A percentile compares a stretch with the other conserved stretches of the same genome.
These are phyloP conservation scores for Aegilops bicornis DNA, from an alignment of 176 grass and related monocot species.

Conservation along the genomic window DNA sequence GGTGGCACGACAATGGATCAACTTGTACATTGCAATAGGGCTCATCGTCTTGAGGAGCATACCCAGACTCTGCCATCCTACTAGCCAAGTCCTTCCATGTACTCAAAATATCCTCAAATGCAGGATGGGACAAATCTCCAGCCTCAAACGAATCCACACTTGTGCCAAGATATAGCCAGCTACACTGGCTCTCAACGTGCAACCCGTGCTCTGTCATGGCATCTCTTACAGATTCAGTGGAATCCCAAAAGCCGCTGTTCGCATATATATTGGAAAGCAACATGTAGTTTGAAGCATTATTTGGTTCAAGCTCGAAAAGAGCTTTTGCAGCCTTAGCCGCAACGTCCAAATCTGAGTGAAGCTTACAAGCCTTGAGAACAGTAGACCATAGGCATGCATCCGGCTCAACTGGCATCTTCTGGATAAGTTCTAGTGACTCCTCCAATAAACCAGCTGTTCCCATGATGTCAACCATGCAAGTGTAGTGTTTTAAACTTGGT, in stretches of 20 bases:
- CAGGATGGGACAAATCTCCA: slow-evolving; percentile 58
- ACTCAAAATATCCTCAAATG: slow-evolving; percentile 41
- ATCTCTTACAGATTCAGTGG: slow-evolving; percentile 46
- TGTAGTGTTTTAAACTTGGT: slow-evolving; percentile 64
- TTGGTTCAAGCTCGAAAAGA: slow-evolving; percentile 68
- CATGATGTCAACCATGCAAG: slow-evolving; percentile 76
- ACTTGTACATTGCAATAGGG: slow-evolving; percentile 49
- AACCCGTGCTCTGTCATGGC: slow-evolving; percentile 51
- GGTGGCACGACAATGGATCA: slow-evolving; percentile 67
- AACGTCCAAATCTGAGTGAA: slow-evolving; percentile 63
- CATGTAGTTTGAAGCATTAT: slow-evolving; percentile 63
- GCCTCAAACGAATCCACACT: slow-evolving; percentile 48
- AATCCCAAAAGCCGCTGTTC: slow-evolving; percentile 53
- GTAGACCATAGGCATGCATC: slow-evolving; percentile 71
- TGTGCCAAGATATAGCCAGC: slow-evolving; percentile 46
- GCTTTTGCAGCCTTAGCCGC: slow-evolving; percentile 55
- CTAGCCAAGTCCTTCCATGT: slow-evolving; percentile 44
- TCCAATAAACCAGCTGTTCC: slow-evolving; percentile 52
- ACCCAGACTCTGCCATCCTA: slow-evolving; percentile 55
- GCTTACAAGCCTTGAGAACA: slow-evolving; percentile 64
- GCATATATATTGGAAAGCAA: slow-evolving; percentile 64
- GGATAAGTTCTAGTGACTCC: slow-evolving; percentile 58
- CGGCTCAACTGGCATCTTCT: slow-evolving; percentile 55
- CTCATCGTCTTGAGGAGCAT: slow-evolving; percentile 40
- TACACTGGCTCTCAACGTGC: slow-evolving; percentile 43